Percentiles rank a stretch among this genome's conserved stretches.
phyloP scores from a whole-genome alignment of 768 basidiomycete genomes.

The Coprinopsis marcescibilis region DNA sequence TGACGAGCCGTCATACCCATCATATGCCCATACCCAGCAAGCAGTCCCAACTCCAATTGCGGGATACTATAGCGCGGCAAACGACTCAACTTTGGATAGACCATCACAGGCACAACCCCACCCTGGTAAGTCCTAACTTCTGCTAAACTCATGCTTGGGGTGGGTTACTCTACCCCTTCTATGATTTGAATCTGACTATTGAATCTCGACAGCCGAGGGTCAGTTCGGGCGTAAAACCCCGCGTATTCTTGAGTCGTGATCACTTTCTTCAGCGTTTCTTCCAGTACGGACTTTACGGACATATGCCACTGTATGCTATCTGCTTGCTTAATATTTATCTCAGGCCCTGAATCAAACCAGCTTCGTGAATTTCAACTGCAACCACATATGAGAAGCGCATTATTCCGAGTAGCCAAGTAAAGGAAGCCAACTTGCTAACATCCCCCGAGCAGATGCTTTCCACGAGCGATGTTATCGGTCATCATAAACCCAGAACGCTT shows the following conservation, averaged over 20 bases:
- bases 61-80: conserved; percentile 22
- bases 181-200: neutral
- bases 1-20: conserved; percentile 19
- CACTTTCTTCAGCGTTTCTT: neutral
- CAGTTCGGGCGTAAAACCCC: conserved; percentile 40
- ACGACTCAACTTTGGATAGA: conserved; percentile 8
- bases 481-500: no score
- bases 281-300: no score
- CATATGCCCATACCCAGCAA: conserved; percentile 31
- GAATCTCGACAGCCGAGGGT: conserved; percentile 32
- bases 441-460: no score
- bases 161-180: conserved; percentile 1
- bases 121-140: conserved; percentile 37
- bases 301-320: neutral
- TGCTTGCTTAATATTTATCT: neutral
- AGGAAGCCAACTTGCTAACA: no score
- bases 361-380: neutral
- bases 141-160: neutral
- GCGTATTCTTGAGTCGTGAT: conserved; percentile 11
- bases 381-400: neutral
- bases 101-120: conserved; percentile 37
- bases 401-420: no score
- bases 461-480: neutral
- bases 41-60: conserved; percentile 32
- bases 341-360: neutral